These are phyloP conservation scores for Neonectria hederae DNA, from an alignment of 2,329 filamentous ascomycete species.

Conservation along the genomic window DNA sequence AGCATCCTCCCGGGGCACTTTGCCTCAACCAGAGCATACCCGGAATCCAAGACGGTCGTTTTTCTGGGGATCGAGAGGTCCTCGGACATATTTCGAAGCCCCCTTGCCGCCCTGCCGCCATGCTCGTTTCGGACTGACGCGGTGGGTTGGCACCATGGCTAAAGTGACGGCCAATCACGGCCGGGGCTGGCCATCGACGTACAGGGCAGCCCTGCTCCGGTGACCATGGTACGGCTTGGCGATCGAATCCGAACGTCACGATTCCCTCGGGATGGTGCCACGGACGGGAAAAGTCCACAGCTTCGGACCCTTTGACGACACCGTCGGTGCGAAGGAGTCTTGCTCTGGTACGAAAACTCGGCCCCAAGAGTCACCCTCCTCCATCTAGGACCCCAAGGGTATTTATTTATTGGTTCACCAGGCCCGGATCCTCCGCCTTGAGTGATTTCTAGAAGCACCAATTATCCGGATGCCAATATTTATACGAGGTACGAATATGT, in stretches of 20 bases:
- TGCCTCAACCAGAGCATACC: conserved; percentile 25
- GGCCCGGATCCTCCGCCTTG: background rate
- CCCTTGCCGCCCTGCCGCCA: conserved; percentile 4
- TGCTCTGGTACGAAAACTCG: background rate
- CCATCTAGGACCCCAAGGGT: too few species aligned
- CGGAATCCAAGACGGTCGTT: conserved; percentile 28
- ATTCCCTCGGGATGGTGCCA: conserved; percentile 15
- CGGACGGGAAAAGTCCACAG: conserved; percentile 15
- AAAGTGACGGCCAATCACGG: conserved; percentile 19
- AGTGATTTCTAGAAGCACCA: background rate
- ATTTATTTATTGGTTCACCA: background rate
- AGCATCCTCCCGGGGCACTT: background rate
- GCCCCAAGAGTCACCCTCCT: background rate
- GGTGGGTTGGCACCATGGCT: conserved; percentile 10
- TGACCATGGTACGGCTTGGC: conserved; percentile 10
- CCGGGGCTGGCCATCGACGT: background rate
- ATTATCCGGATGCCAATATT: background rate
- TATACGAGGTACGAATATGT: background rate
- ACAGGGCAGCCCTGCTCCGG: conserved; percentile 8
- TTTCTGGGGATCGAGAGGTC: conserved; percentile 34
- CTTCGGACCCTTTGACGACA: background rate
- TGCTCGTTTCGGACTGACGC: background rate
- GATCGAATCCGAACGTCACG: conserved; percentile 13
- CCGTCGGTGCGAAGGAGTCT: background rate
- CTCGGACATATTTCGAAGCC: conserved; percentile 30